A percentile compares a stretch with the other conserved stretches of the same genome.
These are phyloP conservation scores for Citrus australasica DNA, from an alignment of 345 rosid species.

Conservation along the genomic window DNA sequence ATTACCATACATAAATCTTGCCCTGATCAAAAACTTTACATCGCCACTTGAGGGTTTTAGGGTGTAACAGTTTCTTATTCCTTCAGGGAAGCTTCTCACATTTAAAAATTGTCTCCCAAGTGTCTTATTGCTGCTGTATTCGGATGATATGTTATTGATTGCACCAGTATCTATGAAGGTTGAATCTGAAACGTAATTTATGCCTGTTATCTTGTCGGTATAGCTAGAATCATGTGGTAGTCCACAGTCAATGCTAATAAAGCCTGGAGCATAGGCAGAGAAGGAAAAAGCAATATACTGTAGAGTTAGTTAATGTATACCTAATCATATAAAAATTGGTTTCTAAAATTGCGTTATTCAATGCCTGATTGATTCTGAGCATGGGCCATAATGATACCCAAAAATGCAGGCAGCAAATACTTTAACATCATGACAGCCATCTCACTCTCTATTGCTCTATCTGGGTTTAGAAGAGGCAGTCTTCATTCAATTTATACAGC, in stretches of 20 bases:
- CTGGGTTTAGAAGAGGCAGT: background rate
- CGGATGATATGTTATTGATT: background rate
- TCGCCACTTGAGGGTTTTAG: background rate
- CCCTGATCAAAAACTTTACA: conserved; percentile 16
- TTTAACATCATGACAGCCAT: background rate
- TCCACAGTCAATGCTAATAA: conserved; percentile 8
- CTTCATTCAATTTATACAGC: no score
- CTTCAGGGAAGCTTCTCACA: conserved; percentile 16
- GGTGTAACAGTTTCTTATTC: conserved; percentile 20
- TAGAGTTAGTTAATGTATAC: background rate
- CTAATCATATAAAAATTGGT: background rate
- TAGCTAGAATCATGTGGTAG: background rate
- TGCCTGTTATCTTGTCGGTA: background rate
- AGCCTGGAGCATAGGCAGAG: background rate
- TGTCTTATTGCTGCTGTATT: background rate
- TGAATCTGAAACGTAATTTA: background rate
- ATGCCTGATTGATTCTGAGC: background rate
- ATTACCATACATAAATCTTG: conserved; percentile 25
- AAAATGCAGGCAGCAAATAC: background rate
- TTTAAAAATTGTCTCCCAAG: background rate
- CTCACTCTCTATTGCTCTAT: background rate
- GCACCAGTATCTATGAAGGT: background rate
- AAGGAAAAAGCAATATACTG: no score
- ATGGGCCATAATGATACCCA: background rate
- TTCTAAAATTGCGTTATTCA: background rate